Percentiles rank a stretch among this genome's conserved stretches.
Evolutionary conservation across 2,329 filamentous ascomycete species (phyloP).

Genomic region (Ceratocystis variospora): DNA sequence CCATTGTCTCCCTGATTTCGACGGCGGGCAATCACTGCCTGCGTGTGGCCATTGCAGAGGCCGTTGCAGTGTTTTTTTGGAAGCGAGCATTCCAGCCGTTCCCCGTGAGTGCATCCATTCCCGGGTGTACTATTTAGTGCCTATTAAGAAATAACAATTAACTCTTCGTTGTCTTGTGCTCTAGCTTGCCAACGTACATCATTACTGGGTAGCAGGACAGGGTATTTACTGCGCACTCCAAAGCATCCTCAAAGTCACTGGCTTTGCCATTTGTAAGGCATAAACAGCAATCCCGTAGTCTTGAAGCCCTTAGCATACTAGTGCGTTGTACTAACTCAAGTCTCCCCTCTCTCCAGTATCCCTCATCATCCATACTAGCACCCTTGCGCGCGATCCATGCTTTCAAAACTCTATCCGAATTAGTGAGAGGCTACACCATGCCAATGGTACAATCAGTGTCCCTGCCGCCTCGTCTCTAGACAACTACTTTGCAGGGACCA

Average conservation of each 20-base stretch:
- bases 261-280: constrained; percentile 17
- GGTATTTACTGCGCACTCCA: constrained; percentile 11
- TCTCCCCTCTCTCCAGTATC: constrained; percentile 5
- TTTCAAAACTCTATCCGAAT: constrained; percentile 19
- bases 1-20: constrained; percentile 17
- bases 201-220: constrained; percentile 17
- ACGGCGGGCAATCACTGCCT: constrained; percentile 13
- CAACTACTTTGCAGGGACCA: constrained; percentile 13
- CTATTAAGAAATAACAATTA: not conserved
- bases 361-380: constrained; percentile 17
- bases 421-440: constrained; percentile 10
- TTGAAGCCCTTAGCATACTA: too few relatives aligned
- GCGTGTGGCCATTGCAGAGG: constrained; percentile 15
- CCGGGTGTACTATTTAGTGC: not conserved
- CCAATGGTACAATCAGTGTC: constrained; percentile 14
- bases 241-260: constrained; percentile 15
- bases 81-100: constrained; percentile 14
- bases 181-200: constrained; percentile 18
- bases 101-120: constrained; percentile 12
- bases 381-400: constrained; percentile 14
- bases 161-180: not conserved
- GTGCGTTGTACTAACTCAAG: not conserved
- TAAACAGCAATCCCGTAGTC: not conserved
- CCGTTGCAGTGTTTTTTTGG: constrained; percentile 19
- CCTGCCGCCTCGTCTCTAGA: constrained; percentile 12